phyloP scores from a whole-genome alignment of 768 basidiomycete species.

The Kwoniella botswanensis region DNA sequence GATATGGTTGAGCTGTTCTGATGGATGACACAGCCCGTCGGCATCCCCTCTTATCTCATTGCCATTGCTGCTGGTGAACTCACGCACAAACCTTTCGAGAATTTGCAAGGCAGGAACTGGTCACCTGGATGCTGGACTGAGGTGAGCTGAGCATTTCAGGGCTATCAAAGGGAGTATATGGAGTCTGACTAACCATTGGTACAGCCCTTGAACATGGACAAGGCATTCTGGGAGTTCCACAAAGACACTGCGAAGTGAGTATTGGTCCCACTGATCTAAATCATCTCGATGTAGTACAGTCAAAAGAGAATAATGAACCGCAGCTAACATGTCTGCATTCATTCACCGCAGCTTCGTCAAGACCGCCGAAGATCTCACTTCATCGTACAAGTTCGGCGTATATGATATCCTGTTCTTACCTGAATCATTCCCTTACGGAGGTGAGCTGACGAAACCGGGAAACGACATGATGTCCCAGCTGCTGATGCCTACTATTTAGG shows the following conservation, averaged over 20 bases:
- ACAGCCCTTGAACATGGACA: constrained; percentile 73
- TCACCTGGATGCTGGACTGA: constrained; percentile 88
- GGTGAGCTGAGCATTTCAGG: constrained; percentile 27
- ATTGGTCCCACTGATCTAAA: too few relatives aligned
- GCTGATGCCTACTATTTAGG: constrained; percentile 19
- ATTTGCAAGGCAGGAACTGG: constrained; percentile 72
- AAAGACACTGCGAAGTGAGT: constrained; percentile 77
- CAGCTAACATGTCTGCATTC: not conserved
- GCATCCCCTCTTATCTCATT: constrained; percentile 89
- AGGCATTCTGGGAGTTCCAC: constrained; percentile 83
- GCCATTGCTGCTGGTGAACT: constrained; percentile 88
- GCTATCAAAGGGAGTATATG: too few relatives aligned
- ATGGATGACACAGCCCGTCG: constrained; percentile 66
- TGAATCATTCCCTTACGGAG: constrained; percentile 90
- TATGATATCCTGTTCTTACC: constrained; percentile 90
- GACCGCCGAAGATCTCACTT: constrained; percentile 74
- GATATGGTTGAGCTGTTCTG: not conserved
- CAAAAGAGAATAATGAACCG: too few relatives aligned
- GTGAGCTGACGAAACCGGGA: constrained; percentile 66
- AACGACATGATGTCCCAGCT: not conserved
- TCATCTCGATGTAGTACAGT: too few relatives aligned
- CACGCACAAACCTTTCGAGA: constrained; percentile 68
- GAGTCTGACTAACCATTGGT: too few relatives aligned
- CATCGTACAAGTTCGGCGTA: constrained; percentile 79
- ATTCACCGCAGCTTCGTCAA: constrained; percentile 68